These are phyloP conservation scores for Xylaria bambusicola DNA, from an alignment of 495 filamentous ascomycete genomes.

Conservation along the genomic window DNA sequence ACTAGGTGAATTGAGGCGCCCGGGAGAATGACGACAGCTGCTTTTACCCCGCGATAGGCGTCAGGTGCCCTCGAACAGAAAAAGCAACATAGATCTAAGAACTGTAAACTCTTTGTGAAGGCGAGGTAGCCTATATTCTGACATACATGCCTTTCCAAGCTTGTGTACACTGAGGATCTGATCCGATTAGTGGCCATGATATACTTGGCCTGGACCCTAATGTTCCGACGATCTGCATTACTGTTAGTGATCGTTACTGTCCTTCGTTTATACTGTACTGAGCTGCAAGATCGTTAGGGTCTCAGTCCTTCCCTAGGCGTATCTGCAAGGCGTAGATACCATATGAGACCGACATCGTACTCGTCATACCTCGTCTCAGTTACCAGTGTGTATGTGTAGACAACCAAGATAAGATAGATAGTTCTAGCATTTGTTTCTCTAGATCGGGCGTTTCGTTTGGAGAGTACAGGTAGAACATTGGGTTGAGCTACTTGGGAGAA, in stretches of 20 bases:
- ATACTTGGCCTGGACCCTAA: not conserved
- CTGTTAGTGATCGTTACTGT: not conserved
- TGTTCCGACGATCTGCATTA: not conserved
- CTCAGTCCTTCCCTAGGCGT: not conserved
- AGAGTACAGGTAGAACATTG: no score
- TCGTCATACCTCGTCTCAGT: not conserved
- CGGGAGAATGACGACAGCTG: not conserved
- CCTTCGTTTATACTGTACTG: not conserved
- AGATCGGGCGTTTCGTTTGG: no score
- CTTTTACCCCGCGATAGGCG: not conserved
- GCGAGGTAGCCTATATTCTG: constrained; percentile 2
- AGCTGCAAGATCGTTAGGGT: not conserved
- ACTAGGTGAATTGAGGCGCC: not conserved
- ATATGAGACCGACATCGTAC: no score
- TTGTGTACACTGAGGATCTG: not conserved
- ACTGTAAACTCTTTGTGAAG: not conserved
- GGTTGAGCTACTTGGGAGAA: no score
- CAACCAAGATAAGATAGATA: not conserved
- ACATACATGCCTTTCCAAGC: constrained; percentile 3
- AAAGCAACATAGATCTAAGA: no score
- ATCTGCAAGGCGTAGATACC: no score
- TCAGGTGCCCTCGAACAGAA: not conserved
- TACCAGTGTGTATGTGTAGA: no score
- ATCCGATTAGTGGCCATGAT: not conserved
- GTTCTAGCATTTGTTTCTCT: not conserved